Base-by-base conservation (phyloP, 495 filamentous ascomycete genomes). In the Xylaria palmicola region DNA sequence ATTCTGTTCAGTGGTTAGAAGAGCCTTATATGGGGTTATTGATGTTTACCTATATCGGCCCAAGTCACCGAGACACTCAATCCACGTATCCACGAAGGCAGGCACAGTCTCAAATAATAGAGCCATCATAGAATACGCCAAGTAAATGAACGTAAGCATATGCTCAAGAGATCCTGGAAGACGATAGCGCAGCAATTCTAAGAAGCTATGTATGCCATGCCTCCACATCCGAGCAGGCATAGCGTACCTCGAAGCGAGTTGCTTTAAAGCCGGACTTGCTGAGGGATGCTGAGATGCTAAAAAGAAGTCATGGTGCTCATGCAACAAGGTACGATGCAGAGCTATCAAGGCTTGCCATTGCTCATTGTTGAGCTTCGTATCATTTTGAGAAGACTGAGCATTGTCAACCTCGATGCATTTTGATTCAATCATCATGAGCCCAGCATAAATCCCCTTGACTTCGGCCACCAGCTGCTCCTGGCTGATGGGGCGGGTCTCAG, bases 161-260 rank as follows among this genome's bases (percentile, higher is more conserved):
- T 90, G 85, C 51, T 93, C 90, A 30, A 88, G 69, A 17, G 85
- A 88, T 5, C 78, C 78, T 1, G 90, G 90, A 4, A 93, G 73
- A 6, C 86, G 80, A 62, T 86, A 81, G 6, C 89, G 81, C 4
- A 96, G 68, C 4, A 93, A 68, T 58, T 93, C 91, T 3, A 96
- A 74, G 65, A 91, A 91, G 1, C 83, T 83, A 57, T 93, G 87
- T 22, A 96, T 93, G 0, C 87, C 90, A 67, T 93, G 86, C 13
- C 87, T 81, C 91, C 91, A 96, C 86, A 96, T 90, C 2, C 90
- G 74, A 3, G 87, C 88, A 1, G 90, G 89, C 89, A 96, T 93
- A 6, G 82, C 83, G 63, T 92, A 91, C 58, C 88, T 89, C 3
- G 83, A 79, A 1, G 90, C 86, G 3, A 93, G 64, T 9, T 77